phyloP scores from a whole-genome alignment of 768 basidiomycete species.

The Suillus paluster region DNA sequence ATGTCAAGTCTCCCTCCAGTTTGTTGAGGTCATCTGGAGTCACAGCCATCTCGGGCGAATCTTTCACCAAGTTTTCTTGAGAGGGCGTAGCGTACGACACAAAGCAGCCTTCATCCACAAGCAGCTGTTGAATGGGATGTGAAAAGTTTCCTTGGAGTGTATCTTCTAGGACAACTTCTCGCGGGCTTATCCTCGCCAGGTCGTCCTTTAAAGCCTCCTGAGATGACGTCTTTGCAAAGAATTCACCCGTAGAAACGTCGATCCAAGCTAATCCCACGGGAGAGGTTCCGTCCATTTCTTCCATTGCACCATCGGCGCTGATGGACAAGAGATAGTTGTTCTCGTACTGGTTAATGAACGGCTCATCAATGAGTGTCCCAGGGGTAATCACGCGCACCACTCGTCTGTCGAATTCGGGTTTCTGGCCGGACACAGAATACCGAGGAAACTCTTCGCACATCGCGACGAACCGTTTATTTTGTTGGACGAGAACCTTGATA shows the following conservation, averaged over 20 bases:
- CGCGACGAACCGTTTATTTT: constrained; percentile 84
- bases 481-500: constrained; percentile 84
- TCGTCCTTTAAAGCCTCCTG: constrained; percentile 73
- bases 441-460: constrained; percentile 90
- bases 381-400: constrained; percentile 90
- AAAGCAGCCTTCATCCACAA: constrained; percentile 60
- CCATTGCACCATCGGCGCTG: constrained; percentile 21
- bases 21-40: constrained; percentile 26
- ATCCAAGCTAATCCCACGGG: constrained; percentile 87
- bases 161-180: constrained; percentile 75
- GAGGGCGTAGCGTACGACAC: constrained; percentile 49
- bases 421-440: constrained; percentile 47
- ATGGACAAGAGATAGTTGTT: constrained; percentile 90
- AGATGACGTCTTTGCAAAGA: constrained; percentile 71
- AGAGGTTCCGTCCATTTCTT: constrained; percentile 8
- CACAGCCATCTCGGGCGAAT: constrained; percentile 4
- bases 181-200: constrained; percentile 77
- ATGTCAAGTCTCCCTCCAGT: constrained; percentile 9
- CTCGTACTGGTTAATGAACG: constrained; percentile 82
- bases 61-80: neutral
- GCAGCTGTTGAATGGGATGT: constrained; percentile 51
- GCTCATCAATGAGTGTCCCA: constrained; percentile 92
- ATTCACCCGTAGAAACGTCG: constrained; percentile 93
- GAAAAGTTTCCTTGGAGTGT: constrained; percentile 38
- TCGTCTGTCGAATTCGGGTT: constrained; percentile 73